A percentile compares a stretch with the other conserved stretches of the same genome.
These are phyloP conservation scores for Bonia amplexicaulis DNA, from an alignment of 176 grass and related monocot genomes.

Conservation along the genomic window DNA sequence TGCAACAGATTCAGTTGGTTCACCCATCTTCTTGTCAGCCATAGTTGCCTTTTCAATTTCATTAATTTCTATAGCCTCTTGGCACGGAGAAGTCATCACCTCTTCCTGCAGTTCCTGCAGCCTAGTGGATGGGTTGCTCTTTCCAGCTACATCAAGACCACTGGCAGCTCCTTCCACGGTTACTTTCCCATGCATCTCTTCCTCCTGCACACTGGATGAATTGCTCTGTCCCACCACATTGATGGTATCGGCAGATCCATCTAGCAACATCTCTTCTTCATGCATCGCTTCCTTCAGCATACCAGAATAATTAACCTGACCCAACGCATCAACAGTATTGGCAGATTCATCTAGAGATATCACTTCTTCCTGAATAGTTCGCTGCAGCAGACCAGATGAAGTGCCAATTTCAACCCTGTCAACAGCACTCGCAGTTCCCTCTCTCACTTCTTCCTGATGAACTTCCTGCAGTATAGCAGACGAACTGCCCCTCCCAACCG, in stretches of 20 bases:
- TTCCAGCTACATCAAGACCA: constrained; percentile 22
- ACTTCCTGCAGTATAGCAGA: constrained; percentile 5
- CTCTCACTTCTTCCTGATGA: constrained; percentile 14
- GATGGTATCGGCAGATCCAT: constrained; percentile 4
- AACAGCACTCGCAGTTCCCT: not conserved
- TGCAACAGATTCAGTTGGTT: not conserved
- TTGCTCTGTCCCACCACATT: not conserved
- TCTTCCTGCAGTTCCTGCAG: constrained; percentile 42
- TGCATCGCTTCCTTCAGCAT: constrained; percentile 22
- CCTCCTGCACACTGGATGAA: not conserved
- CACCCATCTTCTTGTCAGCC: constrained; percentile 24
- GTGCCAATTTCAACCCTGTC: not conserved
- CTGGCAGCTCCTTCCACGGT: not conserved
- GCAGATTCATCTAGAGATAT: not conserved
- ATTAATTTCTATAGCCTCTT: constrained; percentile 19
- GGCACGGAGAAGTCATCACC: constrained; percentile 3
- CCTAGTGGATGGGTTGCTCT: constrained; percentile 27
- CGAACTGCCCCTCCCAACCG: not conserved
- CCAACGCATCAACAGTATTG: not conserved
- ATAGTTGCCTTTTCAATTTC: constrained; percentile 7
- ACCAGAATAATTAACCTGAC: constrained; percentile 2
- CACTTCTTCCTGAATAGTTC: not conserved
- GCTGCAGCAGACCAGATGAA: not conserved
- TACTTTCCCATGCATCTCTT: constrained; percentile 13
- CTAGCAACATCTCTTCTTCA: constrained; percentile 19